These are phyloP conservation scores for Suhomyces xylopsoci DNA, from an alignment of 805 yeast genomes.

Conservation along the genomic window DNA sequence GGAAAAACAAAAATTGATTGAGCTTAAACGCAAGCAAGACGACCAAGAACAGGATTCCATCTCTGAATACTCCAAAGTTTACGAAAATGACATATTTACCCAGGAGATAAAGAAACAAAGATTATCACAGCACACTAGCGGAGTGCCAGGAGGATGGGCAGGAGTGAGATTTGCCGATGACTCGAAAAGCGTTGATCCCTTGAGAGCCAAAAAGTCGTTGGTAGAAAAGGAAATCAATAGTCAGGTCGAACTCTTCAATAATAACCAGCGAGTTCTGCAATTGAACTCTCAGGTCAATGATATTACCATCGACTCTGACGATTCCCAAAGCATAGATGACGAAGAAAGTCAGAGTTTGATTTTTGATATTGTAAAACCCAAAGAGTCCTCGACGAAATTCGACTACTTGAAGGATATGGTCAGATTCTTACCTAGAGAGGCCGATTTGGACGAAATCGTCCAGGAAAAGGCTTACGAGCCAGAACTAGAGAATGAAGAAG, in stretches of 20 bases:
- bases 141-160: slow-evolving; percentile 40
- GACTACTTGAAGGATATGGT: slow-evolving; percentile 36
- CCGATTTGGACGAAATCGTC: slow-evolving; percentile 38
- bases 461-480: slow-evolving; percentile 73
- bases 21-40: slow-evolving; percentile 33
- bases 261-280: slow-evolving; percentile 19
- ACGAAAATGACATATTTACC: slow-evolving; percentile 26
- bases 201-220: slow-evolving; percentile 27
- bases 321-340: slow-evolving; percentile 11
- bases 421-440: slow-evolving; percentile 28
- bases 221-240: slow-evolving; percentile 30
- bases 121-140: slow-evolving; percentile 24
- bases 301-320: slow-evolving; percentile 25
- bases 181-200: slow-evolving; percentile 13
- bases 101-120: slow-evolving; percentile 37
- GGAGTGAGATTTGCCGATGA: slow-evolving; percentile 5
- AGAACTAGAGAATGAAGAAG: slow-evolving; percentile 41
- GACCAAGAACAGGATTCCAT: slow-evolving; percentile 42
- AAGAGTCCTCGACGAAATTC: slow-evolving; percentile 16
- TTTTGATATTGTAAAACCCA: slow-evolving; percentile 8
- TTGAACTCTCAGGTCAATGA: slow-evolving; percentile 29
- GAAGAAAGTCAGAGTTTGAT: slow-evolving; percentile 12
- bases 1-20: slow-evolving; percentile 30
- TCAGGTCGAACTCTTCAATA: slow-evolving; percentile 20
- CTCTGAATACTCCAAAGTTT: slow-evolving; percentile 25